These are phyloP conservation scores for Erodium maritimum DNA, from an alignment of 345 rosid genomes.

Conservation along the genomic window DNA sequence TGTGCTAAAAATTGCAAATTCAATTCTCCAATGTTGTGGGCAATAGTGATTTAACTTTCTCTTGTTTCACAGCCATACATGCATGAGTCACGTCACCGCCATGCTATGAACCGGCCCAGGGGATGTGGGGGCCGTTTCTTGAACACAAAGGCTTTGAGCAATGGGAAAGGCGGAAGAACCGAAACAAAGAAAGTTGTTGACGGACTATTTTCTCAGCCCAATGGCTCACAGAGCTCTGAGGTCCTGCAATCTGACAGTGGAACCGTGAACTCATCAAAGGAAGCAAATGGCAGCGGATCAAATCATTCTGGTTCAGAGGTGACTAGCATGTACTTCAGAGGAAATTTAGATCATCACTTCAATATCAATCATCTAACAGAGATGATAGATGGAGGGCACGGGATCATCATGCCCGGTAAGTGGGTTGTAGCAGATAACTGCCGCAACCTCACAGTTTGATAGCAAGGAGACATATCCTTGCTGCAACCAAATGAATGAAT, in stretches of 20 bases:
- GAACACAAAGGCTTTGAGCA: conserved; percentile 15
- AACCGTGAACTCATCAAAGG: conserved; percentile 1
- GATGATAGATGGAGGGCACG: conserved; percentile 30
- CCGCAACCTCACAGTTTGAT: conserved; percentile 7
- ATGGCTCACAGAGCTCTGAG: conserved; percentile 4
- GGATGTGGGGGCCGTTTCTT: conserved; percentile 80
- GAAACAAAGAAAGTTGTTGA: background rate
- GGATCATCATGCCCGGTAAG: conserved; percentile 39
- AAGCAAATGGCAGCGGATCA: conserved; percentile 4
- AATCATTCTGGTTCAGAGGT: conserved; percentile 6
- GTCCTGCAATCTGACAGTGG: conserved; percentile 2
- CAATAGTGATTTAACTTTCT: conserved; percentile 1
- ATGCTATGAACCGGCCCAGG: conserved; percentile 79
- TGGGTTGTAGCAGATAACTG: conserved; percentile 9
- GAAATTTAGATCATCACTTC: background rate
- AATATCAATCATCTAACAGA: conserved; percentile 8
- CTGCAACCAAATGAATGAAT: conserved; percentile 6
- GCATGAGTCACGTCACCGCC: conserved; percentile 75
- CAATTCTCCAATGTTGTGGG: too few species aligned
- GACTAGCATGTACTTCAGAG: conserved; percentile 8
- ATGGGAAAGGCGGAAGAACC: background rate
- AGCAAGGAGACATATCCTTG: background rate
- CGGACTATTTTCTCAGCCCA: background rate
- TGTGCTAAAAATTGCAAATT: too few species aligned
- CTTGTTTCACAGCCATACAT: conserved; percentile 44